A percentile compares a stretch with the other conserved stretches of the same genome.
These are phyloP conservation scores for Canavalia gladiata DNA, from an alignment of 306 rosid genomes.

Conservation along the genomic window DNA sequence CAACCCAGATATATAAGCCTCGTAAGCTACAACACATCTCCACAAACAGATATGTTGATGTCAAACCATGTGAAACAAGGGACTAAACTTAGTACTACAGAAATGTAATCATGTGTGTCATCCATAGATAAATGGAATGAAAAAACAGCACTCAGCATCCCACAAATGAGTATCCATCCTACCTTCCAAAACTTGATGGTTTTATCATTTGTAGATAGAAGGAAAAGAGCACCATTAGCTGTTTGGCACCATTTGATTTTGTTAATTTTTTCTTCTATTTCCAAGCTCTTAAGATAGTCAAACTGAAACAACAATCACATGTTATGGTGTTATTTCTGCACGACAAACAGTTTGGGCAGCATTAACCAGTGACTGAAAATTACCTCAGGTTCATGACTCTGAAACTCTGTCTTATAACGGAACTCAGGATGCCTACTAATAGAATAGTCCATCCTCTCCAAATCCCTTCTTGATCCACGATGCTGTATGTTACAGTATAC, in stretches of 20 bases:
- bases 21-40: constrained; percentile 26
- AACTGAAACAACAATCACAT: constrained; percentile 65
- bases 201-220: constrained; percentile 94
- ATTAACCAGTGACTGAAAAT: constrained; percentile 18
- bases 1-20: neutral
- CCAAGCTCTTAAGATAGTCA: constrained; percentile 99
- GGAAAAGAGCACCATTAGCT: constrained; percentile 93
- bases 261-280: constrained; percentile 99
- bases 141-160: constrained; percentile 33
- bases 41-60: neutral
- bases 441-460: constrained; percentile 86
- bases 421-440: constrained; percentile 93
- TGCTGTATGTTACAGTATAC: constrained; percentile 60
- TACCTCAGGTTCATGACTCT: constrained; percentile 99
- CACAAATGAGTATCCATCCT: constrained; percentile 40
- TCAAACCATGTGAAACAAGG: constrained; percentile 28
- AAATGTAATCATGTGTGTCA: constrained; percentile 9
- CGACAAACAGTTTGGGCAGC: constrained; percentile 11
- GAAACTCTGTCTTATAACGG: constrained; percentile 99
- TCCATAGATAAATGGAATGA: constrained; percentile 6
- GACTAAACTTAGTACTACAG: constrained; percentile 12
- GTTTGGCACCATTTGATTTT: constrained; percentile 99
- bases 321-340: constrained; percentile 35
- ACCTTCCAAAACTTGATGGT: constrained; percentile 99
- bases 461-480: constrained; percentile 84